Percentiles rank a stretch among this genome's conserved stretches.
These are phyloP conservation scores for Withania somnifera DNA, from an alignment of 305 asterid species.

Conservation along the genomic window DNA sequence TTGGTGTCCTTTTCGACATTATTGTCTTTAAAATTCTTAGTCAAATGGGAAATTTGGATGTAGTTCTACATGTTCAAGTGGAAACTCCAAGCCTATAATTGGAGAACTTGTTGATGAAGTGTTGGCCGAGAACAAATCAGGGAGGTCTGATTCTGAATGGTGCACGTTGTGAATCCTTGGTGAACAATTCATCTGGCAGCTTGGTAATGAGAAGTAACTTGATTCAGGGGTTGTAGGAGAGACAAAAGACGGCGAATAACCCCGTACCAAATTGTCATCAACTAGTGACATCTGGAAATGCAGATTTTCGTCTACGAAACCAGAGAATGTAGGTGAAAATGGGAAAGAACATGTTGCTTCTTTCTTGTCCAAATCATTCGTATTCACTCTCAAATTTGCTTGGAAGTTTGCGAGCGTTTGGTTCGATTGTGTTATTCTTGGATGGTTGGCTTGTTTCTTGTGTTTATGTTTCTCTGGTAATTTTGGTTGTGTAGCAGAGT, in stretches of 20 bases:
- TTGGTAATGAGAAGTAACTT: conserved; percentile 41
- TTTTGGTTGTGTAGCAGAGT: background rate
- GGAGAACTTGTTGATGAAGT: conserved; percentile 73
- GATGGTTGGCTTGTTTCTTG: conserved; percentile 14
- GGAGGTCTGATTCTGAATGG: conserved; percentile 37
- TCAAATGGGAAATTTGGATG: conserved; percentile 54
- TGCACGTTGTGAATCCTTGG: conserved; percentile 22
- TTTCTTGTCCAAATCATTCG: conserved; percentile 26
- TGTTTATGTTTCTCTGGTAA: conserved; percentile 34
- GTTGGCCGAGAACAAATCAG: conserved; percentile 47
- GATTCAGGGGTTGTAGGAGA: conserved; percentile 69
- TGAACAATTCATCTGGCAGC: conserved; percentile 25
- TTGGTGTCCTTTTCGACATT: background rate
- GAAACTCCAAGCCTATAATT: conserved; percentile 49
- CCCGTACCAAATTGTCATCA: conserved; percentile 31
- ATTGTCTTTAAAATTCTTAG: conserved; percentile 40
- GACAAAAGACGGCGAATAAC: conserved; percentile 36
- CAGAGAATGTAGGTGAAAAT: conserved; percentile 36
- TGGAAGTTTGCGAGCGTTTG: conserved; percentile 33
- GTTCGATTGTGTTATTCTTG: conserved; percentile 22
- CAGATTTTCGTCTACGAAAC: conserved; percentile 26
- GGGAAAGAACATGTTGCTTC: conserved; percentile 36
- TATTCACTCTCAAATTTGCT: conserved; percentile 53
- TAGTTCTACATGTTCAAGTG: conserved; percentile 33
- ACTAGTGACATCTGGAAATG: conserved; percentile 28